A percentile compares a stretch with the other conserved stretches of the same genome.
Evolutionary conservation across 1,284 basidiomycete species (phyloP).

Genomic region (Porogramme epimiltina): DNA sequence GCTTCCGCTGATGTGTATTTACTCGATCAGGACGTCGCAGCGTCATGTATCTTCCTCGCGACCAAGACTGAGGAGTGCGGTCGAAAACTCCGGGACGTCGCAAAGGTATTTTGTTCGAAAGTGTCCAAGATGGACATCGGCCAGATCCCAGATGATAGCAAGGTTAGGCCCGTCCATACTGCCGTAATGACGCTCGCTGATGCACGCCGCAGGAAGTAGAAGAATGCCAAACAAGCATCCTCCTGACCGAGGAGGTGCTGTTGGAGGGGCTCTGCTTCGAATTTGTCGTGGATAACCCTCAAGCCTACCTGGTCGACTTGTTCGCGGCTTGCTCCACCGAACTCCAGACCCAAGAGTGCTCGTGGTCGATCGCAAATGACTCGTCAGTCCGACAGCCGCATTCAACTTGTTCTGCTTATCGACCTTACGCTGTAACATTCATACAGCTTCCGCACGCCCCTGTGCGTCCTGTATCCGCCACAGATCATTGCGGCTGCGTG

Average conservation of each 20-base stretch:
- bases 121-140: constrained; percentile 54
- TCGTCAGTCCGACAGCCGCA: constrained; percentile 55
- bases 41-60: constrained; percentile 88
- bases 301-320: constrained; percentile 70
- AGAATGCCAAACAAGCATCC: constrained; percentile 70
- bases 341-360: constrained; percentile 61
- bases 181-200: not conserved
- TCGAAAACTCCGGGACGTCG: constrained; percentile 83
- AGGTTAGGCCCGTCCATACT: constrained; percentile 41
- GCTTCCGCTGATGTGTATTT: not conserved
- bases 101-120: constrained; percentile 77
- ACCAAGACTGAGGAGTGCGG: constrained; percentile 92
- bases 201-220: constrained; percentile 62
- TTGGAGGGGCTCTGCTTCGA: constrained; percentile 93
- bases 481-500: constrained; percentile 73
- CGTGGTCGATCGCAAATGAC: constrained; percentile 84
- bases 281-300: constrained; percentile 83
- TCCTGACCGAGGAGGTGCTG: constrained; percentile 81
- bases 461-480: constrained; percentile 69
- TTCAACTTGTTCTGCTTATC: constrained; percentile 1
- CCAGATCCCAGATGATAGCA: constrained; percentile 61
- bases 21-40: constrained; percentile 74
- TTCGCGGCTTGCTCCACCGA: constrained; percentile 56
- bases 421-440: too few relatives aligned
- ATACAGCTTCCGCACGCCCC: constrained; percentile 70